A percentile compares a stretch with the other conserved stretches of the same genome.
Evolutionary conservation across 176 grass and related monocot species (phyloP).

Genomic region (Pontederia paniculata): DNA sequence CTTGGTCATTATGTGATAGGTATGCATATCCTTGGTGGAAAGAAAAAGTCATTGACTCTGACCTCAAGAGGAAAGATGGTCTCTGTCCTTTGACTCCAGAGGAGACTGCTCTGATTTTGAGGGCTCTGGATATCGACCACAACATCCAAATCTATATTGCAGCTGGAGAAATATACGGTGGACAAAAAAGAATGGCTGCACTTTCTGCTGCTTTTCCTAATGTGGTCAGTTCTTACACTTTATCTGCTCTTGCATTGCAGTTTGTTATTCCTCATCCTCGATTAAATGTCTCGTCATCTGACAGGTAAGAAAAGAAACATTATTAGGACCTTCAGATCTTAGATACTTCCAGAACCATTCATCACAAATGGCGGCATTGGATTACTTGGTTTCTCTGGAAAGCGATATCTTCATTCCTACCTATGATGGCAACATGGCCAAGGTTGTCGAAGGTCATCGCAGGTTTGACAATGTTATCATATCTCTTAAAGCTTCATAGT

Average conservation of each 20-base stretch:
- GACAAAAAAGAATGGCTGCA: conserved; percentile 56
- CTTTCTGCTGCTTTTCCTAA: conserved; percentile 68
- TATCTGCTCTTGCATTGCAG: not conserved
- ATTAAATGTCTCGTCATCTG: not conserved
- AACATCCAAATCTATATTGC: conserved; percentile 90
- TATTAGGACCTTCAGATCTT: conserved; percentile 59
- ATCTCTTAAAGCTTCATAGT: no score
- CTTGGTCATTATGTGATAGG: conserved; percentile 15
- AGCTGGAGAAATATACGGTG: conserved; percentile 85
- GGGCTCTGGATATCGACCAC: conserved; percentile 64
- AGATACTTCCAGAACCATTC: conserved; percentile 97
- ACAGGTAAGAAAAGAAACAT: conserved; percentile 84
- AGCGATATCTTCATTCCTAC: conserved; percentile 93
- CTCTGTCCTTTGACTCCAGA: conserved; percentile 87
- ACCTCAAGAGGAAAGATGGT: conserved; percentile 78
- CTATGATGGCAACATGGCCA: conserved; percentile 96
- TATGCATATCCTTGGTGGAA: conserved; percentile 99
- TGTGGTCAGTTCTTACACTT: conserved; percentile 43
- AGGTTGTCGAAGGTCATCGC: conserved; percentile 89
- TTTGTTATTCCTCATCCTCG: no score
- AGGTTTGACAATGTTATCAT: conserved; percentile 26
- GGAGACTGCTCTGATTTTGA: conserved; percentile 75
- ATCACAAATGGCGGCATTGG: conserved; percentile 91
- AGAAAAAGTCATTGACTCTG: conserved; percentile 78
- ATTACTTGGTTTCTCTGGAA: conserved; percentile 89